phyloP scores from a whole-genome alignment of 306 rosid genomes.

The Delonix regia region DNA sequence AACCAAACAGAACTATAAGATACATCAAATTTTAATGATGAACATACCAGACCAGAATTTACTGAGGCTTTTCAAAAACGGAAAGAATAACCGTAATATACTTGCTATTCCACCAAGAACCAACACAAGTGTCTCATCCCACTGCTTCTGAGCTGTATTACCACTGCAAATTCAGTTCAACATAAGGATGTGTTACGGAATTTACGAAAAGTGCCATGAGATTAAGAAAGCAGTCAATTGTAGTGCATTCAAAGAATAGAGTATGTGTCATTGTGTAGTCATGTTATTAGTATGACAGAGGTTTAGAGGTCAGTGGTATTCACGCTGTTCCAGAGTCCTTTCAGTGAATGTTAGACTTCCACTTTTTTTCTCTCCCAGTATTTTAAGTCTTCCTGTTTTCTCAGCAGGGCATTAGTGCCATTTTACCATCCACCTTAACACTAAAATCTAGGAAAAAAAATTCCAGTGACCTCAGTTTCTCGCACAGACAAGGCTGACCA shows the following conservation, averaged over 20 bases:
- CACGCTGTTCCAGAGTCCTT: slow-evolving; percentile 9
- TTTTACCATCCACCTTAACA: neutral
- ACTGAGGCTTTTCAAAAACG: slow-evolving; percentile 73
- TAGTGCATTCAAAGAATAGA: slow-evolving; percentile 2
- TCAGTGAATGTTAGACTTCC: slow-evolving; percentile 5
- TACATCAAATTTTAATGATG: slow-evolving; percentile 33
- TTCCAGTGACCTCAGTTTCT: neutral
- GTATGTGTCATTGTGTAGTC: slow-evolving; percentile 10
- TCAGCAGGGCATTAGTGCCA: neutral
- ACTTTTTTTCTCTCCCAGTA: slow-evolving; percentile 15
- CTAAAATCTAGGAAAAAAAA: neutral
- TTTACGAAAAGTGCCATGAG: slow-evolving; percentile 9
- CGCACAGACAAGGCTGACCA: neutral
- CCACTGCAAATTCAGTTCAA: slow-evolving; percentile 71
- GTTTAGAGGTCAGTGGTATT: slow-evolving; percentile 8
- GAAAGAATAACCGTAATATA: slow-evolving; percentile 84
- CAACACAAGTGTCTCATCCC: slow-evolving; percentile 96
- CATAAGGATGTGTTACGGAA: slow-evolving; percentile 9
- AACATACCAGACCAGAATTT: slow-evolving; percentile 92
- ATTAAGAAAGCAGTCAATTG: slow-evolving; percentile 16
- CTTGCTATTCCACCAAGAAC: slow-evolving; percentile 96
- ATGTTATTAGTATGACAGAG: slow-evolving; percentile 8
- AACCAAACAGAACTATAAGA: slow-evolving; percentile 32
- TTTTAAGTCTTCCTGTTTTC: slow-evolving; percentile 7
- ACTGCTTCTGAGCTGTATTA: slow-evolving; percentile 97